Evolutionary conservation across 345 rosid species (phyloP).

Genomic region (Salix purpurea): DNA sequence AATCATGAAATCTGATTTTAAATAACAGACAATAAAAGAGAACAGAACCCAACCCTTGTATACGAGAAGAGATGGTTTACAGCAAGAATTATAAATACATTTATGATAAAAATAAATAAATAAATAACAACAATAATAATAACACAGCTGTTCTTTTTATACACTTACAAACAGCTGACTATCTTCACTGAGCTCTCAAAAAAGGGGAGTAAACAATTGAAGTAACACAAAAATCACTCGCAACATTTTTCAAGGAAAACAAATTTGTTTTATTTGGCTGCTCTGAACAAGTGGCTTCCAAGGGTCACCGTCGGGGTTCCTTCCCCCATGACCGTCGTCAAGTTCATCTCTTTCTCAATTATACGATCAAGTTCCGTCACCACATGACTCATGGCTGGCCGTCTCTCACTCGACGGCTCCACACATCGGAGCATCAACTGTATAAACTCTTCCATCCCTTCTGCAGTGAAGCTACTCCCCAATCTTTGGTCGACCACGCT

Average conservation of each 20-base stretch:
- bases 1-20: no score
- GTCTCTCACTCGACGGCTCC: constrained; percentile 70
- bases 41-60: no score
- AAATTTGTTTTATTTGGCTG: constrained; percentile 34
- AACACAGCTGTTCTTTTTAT: constrained; percentile 59
- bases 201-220: constrained; percentile 2
- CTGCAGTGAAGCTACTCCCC: constrained; percentile 63
- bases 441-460: constrained; percentile 77
- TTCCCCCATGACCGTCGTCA: constrained; percentile 81
- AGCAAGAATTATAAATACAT: constrained; percentile 42
- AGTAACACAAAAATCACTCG: constrained; percentile 39
- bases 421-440: constrained; percentile 51
- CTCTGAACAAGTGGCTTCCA: constrained; percentile 79
- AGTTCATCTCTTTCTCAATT: constrained; percentile 69
- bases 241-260: constrained; percentile 16
- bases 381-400: constrained; percentile 68
- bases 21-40: no score
- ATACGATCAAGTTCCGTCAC: constrained; percentile 72
- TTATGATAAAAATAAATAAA: constrained; percentile 24
- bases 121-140: constrained; percentile 24
- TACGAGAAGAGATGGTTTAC: constrained; percentile 46
- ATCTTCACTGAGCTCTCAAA: constrained; percentile 26
- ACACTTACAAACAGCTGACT: constrained; percentile 81
- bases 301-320: constrained; percentile 75
- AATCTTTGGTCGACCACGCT: constrained; percentile 63